Evolutionary conservation across 2,329 filamentous ascomycete genomes (phyloP), one percentile per base, ranked within the genome.

Genomic region (Ophiostoma montium): DNA sequence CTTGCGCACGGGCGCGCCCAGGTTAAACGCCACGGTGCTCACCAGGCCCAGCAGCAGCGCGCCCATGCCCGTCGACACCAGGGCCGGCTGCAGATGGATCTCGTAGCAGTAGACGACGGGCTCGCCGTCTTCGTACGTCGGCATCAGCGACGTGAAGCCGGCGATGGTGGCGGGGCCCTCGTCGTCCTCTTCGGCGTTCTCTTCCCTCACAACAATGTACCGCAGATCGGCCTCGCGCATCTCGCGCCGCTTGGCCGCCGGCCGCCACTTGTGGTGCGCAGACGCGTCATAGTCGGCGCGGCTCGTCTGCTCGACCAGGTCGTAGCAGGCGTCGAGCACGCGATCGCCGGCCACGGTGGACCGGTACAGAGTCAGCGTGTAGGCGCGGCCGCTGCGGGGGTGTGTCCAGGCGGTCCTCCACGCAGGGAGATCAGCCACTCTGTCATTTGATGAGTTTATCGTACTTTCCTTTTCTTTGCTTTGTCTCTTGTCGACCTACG

Each of bases 101-200:
- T 90, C 84, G 61, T 88, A 90, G 61, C 84, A 81, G 62, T 88
- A 90, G 18, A 87, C 60, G 2, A 88, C 83, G 0, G 78, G 69
- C 51, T 76, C 65, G 1, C 71, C 71, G 53, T 80, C 76, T 59
- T 86, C 82, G 57, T 75, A 75, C 2, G 79, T 82, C n/a, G 82
- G 73, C 80, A 84, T 81, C 58, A 85, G 67, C n/a, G 79, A 84
- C 1, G 74, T 69, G 57, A 85, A 83, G 5, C 70, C 78, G 16
- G 63, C 60, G 9, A 81, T 55, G 33, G 41, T 46, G 3, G 56
- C 56, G 9, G 54, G 50, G 16, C 35, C 23, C 7, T n/a, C 39
- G 7, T 42, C 16, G 15, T 31, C 30, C 15, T 42, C 39, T 23
- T 27, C n/a, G 3, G 36, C 49, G 6, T 21, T 16, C 1, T 49